Percentiles rank a stretch among this genome's conserved stretches.
These are phyloP conservation scores for Helicocarpus griseus DNA, from an alignment of 2,329 filamentous ascomycete genomes.

Conservation along the genomic window DNA sequence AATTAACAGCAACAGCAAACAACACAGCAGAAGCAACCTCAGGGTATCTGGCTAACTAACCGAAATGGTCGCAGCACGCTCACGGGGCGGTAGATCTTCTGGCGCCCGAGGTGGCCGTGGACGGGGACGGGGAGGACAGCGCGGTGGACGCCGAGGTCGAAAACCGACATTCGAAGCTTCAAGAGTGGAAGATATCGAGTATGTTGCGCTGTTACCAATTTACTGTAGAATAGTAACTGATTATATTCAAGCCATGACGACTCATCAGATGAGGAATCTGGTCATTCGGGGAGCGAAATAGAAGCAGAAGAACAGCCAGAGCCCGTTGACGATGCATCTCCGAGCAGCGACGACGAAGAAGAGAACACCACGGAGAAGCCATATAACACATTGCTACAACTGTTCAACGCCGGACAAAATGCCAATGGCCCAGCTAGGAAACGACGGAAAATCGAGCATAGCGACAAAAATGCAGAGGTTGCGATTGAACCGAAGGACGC, in stretches of 20 bases:
- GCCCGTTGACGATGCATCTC: constrained; percentile 13
- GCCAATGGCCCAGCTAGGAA: constrained; percentile 39
- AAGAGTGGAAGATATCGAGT: constrained; percentile 1
- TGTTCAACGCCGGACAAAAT: constrained; percentile 38
- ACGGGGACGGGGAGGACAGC: constrained; percentile 22
- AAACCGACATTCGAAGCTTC: constrained; percentile 1
- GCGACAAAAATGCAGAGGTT: constrained; percentile 23
- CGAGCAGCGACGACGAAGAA: constrained; percentile 32
- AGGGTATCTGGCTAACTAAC: background rate
- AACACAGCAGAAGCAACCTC: background rate
- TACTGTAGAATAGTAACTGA: background rate
- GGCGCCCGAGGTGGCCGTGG: constrained; percentile 21
- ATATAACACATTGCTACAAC: constrained; percentile 49
- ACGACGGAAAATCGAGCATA: constrained; percentile 42
- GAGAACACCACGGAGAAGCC: constrained; percentile 33
- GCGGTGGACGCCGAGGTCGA: constrained; percentile 11
- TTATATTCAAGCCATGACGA: background rate
- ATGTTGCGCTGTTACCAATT: background rate
- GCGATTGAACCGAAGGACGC: constrained; percentile 16
- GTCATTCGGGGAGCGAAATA: background rate
- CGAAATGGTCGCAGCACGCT: constrained; percentile 20
- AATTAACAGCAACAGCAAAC: background rate
- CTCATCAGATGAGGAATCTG: background rate
- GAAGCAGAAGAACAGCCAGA: constrained; percentile 7
- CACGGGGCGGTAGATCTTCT: constrained; percentile 11